A percentile compares a stretch with the other conserved stretches of the same genome.
Conservation (phyloP, 768 basidiomycete species). For the Ephemerocybe angulata region DNA sequence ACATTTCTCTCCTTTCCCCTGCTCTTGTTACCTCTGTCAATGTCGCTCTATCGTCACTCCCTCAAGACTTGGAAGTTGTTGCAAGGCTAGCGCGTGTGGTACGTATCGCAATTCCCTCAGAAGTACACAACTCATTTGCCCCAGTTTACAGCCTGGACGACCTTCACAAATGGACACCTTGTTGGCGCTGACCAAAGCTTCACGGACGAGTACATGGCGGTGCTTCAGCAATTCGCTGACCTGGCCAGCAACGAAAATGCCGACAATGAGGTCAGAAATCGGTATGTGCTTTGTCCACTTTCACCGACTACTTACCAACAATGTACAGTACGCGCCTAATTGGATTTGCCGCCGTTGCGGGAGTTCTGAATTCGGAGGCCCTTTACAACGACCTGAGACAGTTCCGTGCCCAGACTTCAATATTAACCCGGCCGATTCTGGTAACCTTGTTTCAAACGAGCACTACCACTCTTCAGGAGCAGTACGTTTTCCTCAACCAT, state of each 20-base stretch:
- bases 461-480: slow-evolving; percentile 55
- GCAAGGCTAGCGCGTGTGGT: slow-evolving; percentile 81
- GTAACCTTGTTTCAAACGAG: slow-evolving; percentile 63
- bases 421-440: slow-evolving; percentile 70
- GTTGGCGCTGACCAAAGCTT: slow-evolving; percentile 73
- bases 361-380: slow-evolving; percentile 80
- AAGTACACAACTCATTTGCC: not conserved
- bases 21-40: slow-evolving; percentile 66
- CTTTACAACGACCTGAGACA: slow-evolving; percentile 69
- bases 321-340: slow-evolving; percentile 71
- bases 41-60: slow-evolving; percentile 48
- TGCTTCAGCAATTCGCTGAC: slow-evolving; percentile 60
- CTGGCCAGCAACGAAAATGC: slow-evolving; percentile 50
- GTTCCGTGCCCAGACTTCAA: slow-evolving; percentile 67
- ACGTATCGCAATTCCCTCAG: slow-evolving; percentile 26
- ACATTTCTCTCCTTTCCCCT: slow-evolving; percentile 71
- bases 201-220: slow-evolving; percentile 66
- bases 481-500: slow-evolving; percentile 45
- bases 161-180: slow-evolving; percentile 82
- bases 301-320: slow-evolving; percentile 6
- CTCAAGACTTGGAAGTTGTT: slow-evolving; percentile 68
- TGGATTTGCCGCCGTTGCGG: slow-evolving; percentile 78
- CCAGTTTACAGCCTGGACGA: slow-evolving; percentile 91
- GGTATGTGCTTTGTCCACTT: slow-evolving; percentile 38
- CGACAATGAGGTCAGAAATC: slow-evolving; percentile 72